Evolutionary conservation across 2,329 filamentous ascomycete genomes (phyloP), one percentile per base, ranked within the genome.

Genomic region (Penicillium sp.): DNA sequence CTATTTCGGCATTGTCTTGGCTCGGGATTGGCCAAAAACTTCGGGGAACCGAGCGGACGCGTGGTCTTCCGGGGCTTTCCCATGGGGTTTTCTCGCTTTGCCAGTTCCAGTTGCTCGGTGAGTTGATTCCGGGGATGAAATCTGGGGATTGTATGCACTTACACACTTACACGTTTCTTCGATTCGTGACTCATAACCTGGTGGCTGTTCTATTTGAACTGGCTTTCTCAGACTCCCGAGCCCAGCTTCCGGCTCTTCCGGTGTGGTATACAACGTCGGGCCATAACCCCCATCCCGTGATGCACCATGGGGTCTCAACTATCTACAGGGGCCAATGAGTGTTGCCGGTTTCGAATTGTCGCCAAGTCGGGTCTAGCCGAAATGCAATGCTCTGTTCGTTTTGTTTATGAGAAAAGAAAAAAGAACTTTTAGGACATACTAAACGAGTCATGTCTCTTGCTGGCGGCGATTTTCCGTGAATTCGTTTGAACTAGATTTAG

Each of bases 81-180:
- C 33, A 35, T 35, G 33, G 33, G 61, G 15, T 8, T 38, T 7
- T 38, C 27, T 29, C 31, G 45, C 54, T 50, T 56, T 56, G 17
- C 60, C 58, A 52, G 58, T 64, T 62, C 49, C 56, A 62, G 60
- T 61, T 37, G 40, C 29, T 48, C 62, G 61, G 62, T 63, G 61
- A 62, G 50, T 37, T 10, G 21, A 54, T 40, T 38, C 29, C 38
- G 58, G 58, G 56, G 58, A 13, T 43, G 23, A 62, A 59, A 62
- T 54, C 58, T 53, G 62, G 58, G 60, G 46, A 31, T 29, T n/a
- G 12, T 41, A 19, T 21, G 9, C 3, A 35, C 12, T 33, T 47
- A 10, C 8, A 8, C n/a, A 29, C 19, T 41, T 48, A 37, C 4
- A n/a, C 6, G 2, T 15, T 17, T 15, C 33, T 35, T 17, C 33